phyloP scores from a whole-genome alignment of 2,329 filamentous ascomycete genomes.

The Talaromyces sp. region DNA sequence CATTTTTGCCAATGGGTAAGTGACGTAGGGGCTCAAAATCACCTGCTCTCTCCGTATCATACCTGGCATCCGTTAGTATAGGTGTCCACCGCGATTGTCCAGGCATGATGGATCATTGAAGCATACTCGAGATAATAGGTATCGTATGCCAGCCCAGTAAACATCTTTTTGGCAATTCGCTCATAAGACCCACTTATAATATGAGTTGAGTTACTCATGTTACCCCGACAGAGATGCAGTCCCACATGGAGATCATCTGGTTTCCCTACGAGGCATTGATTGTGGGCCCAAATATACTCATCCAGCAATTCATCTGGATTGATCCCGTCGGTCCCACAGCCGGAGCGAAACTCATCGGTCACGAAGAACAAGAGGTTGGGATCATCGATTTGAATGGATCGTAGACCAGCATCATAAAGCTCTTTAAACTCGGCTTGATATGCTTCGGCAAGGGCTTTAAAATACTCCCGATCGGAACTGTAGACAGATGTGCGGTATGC shows the following conservation, averaged over 20 bases:
- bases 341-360: conserved; percentile 67
- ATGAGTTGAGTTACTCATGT: conserved; percentile 64
- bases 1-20: conserved; percentile 60
- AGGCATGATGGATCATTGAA: neutral
- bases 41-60: conserved; percentile 62
- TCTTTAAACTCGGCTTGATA: conserved; percentile 60
- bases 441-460: conserved; percentile 61
- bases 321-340: conserved; percentile 65
- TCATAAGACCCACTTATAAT: conserved; percentile 60
- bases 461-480: conserved; percentile 58
- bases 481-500: conserved; percentile 58
- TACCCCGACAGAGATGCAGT: conserved; percentile 68
- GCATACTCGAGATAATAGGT: conserved; percentile 64
- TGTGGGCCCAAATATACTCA: conserved; percentile 72
- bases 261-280: conserved; percentile 63
- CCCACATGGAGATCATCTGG: conserved; percentile 71
- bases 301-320: conserved; percentile 71
- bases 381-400: conserved; percentile 65
- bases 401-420: conserved; percentile 60
- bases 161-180: conserved; percentile 63
- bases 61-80: neutral
- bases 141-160: conserved; percentile 60
- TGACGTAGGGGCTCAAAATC: conserved; percentile 63
- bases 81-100: no score
- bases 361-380: conserved; percentile 69